Conservation (phyloP, 345 rosid genomes). For the Iberis pinnata region DNA sequence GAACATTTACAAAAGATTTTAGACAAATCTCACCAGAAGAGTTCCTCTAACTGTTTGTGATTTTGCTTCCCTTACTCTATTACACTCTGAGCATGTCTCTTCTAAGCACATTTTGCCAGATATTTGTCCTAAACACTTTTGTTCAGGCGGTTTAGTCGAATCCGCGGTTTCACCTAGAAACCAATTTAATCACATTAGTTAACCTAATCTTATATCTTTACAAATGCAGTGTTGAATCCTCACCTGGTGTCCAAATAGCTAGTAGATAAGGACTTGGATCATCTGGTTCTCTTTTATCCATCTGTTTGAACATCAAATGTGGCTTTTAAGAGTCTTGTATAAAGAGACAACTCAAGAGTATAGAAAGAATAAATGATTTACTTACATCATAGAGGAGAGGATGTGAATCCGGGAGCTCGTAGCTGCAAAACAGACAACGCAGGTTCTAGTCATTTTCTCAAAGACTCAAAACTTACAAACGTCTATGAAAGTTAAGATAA, state of each 20-base stretch:
- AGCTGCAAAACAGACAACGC: conserved; percentile 48
- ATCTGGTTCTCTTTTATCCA: conserved; percentile 74
- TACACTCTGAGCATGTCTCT: conserved; percentile 67
- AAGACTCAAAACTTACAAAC: not conserved
- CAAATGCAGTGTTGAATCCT: conserved; percentile 19
- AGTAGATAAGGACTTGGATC: conserved; percentile 93
- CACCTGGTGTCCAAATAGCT: conserved; percentile 96
- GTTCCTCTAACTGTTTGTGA: conserved; percentile 82
- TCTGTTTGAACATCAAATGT: conserved; percentile 38
- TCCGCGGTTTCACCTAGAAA: conserved; percentile 77
- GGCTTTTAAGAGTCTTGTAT: conserved; percentile 3
- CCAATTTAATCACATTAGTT: conserved; percentile 14
- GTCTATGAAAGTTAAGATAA: conserved; percentile 3
- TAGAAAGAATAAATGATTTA: conserved; percentile 8
- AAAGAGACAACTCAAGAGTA: not conserved
- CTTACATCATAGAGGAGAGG: conserved; percentile 72
- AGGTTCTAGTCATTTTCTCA: not conserved
- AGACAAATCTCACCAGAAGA: conserved; percentile 51
- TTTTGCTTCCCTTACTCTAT: conserved; percentile 56
- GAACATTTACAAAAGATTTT: conserved; percentile 11
- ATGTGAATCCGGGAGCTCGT: conserved; percentile 85
- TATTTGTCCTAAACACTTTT: conserved; percentile 43
- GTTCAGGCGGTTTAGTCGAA: conserved; percentile 53
- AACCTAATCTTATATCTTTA: not conserved
- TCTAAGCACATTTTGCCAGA: conserved; percentile 53